These are phyloP conservation scores for Staphylotrichum longicolle DNA, from an alignment of 495 filamentous ascomycete genomes.

Conservation along the genomic window DNA sequence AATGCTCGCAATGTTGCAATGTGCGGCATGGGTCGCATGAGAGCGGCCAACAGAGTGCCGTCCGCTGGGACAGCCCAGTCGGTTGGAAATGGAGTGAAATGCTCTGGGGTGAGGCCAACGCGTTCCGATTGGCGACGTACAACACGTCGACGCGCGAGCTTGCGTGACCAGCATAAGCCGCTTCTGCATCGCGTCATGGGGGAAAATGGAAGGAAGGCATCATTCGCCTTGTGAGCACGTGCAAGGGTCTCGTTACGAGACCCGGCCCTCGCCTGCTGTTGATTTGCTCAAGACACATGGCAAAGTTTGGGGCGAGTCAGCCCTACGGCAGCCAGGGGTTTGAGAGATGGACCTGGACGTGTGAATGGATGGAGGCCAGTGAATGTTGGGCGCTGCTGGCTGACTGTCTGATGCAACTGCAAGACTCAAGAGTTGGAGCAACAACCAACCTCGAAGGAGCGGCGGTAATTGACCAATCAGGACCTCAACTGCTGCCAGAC, in stretches of 20 bases:
- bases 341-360: too few relatives aligned
- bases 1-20: neutral
- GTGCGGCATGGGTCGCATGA: slow-evolving; percentile 11
- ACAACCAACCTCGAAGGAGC: neutral
- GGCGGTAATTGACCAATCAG: slow-evolving; percentile 13
- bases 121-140: slow-evolving; percentile 28
- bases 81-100: slow-evolving; percentile 26
- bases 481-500: neutral
- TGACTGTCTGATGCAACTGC: too few relatives aligned
- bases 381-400: too few relatives aligned
- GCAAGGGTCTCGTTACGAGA: neutral
- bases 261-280: neutral
- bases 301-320: too few relatives aligned
- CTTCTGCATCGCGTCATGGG: slow-evolving; percentile 32
- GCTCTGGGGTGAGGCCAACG: slow-evolving; percentile 20
- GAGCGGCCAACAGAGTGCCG: slow-evolving; percentile 2
- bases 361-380: too few relatives aligned
- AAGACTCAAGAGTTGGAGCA: too few relatives aligned
- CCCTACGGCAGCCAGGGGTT: too few relatives aligned
- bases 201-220: slow-evolving; percentile 5
- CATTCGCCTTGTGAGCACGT: slow-evolving; percentile 4
- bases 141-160: slow-evolving; percentile 27
- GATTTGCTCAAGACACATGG: neutral
- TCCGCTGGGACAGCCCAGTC: slow-evolving; percentile 23
- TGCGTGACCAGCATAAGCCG: slow-evolving; percentile 20